Evolutionary conservation across 805 yeast genomes (phyloP).

Genomic region (Kodamaea neixiangensis): DNA sequence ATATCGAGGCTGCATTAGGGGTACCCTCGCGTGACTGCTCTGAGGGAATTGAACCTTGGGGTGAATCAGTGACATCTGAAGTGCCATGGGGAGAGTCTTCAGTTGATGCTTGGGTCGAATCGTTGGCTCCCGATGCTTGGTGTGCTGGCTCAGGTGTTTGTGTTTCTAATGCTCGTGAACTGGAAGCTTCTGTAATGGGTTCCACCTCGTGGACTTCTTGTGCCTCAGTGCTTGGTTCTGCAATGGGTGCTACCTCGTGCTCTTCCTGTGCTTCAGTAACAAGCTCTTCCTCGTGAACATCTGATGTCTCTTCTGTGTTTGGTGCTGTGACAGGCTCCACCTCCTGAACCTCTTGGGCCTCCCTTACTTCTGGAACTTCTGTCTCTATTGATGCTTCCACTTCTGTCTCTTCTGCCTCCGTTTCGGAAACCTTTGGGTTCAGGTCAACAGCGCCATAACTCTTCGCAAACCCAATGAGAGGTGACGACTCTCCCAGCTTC

Average conservation of each 20-base stretch:
- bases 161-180: background rate
- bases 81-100: background rate
- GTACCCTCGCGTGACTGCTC: slow-evolving; percentile 5
- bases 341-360: background rate
- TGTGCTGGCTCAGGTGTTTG: background rate
- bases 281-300: no score
- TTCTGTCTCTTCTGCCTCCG: background rate
- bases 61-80: background rate
- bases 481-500: slow-evolving; percentile 14
- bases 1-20: background rate
- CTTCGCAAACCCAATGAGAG: slow-evolving; percentile 3
- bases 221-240: no score
- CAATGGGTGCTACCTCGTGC: background rate
- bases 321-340: background rate
- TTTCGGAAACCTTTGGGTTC: background rate
- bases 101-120: background rate
- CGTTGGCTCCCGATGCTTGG: background rate
- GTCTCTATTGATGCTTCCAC: background rate
- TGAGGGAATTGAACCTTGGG: no score
- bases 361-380: background rate
- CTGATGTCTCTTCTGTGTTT: no score
- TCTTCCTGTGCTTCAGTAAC: background rate
- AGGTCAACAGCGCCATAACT: slow-evolving; percentile 6
- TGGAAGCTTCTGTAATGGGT: slow-evolving; percentile 2
- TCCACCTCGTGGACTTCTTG: background rate